These are phyloP conservation scores for Syncephalastrum racemosum DNA, from an alignment of 371 early-diverging fungal genomes.

Conservation along the genomic window DNA sequence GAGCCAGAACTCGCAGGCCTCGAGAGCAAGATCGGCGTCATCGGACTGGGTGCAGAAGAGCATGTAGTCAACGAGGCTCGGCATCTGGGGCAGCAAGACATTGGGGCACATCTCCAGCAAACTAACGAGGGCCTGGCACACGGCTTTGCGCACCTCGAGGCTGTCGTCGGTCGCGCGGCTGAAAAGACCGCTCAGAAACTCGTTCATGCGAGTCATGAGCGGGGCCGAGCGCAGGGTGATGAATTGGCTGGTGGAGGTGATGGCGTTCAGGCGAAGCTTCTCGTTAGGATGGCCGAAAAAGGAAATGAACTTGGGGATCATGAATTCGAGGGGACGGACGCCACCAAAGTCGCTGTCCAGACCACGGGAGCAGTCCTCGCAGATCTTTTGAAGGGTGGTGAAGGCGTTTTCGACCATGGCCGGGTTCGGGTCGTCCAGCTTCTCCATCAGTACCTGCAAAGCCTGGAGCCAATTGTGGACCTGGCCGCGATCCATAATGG, in stretches of 20 bases:
- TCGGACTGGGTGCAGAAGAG: constrained; percentile 84
- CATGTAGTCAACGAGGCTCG: constrained; percentile 89
- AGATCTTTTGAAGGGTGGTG: constrained; percentile 85
- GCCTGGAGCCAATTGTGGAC: constrained; percentile 83
- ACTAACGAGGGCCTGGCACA: constrained; percentile 92
- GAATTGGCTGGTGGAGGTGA: constrained; percentile 81
- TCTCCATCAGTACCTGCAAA: constrained; percentile 71
- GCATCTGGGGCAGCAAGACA: constrained; percentile 80
- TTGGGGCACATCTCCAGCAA: constrained; percentile 83
- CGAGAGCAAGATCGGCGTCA: constrained; percentile 83
- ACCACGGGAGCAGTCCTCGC: constrained; percentile 86
- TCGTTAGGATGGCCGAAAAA: constrained; percentile 76
- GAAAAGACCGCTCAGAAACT: constrained; percentile 80
- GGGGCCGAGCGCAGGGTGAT: constrained; percentile 68
- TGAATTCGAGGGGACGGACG: constrained; percentile 72
- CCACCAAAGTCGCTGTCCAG: constrained; percentile 73
- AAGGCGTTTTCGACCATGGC: constrained; percentile 85
- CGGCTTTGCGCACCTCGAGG: constrained; percentile 80
- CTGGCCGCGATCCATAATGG: constrained; percentile 70
- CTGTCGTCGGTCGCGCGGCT: constrained; percentile 77
- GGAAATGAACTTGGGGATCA: constrained; percentile 85
- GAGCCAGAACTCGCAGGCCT: constrained; percentile 98
- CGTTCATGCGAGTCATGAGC: constrained; percentile 69
- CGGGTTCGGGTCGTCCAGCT: constrained; percentile 68
- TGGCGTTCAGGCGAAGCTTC: constrained; percentile 74